Conservation (phyloP, 192 early-diverging fungal genomes). For the Thamnidium elegans region DNA sequence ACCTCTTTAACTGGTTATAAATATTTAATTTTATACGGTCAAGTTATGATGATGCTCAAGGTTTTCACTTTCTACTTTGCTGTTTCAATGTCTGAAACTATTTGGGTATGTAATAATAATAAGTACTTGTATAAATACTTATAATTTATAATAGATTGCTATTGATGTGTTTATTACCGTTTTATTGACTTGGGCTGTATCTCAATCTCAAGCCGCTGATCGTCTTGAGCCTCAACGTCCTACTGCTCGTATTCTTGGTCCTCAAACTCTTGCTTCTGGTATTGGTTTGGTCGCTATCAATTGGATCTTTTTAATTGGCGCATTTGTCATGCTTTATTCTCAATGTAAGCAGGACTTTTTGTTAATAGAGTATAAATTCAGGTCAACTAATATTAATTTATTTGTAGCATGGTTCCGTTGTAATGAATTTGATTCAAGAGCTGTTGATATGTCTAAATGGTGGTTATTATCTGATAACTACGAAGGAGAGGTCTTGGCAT, state of each 20-base stretch:
- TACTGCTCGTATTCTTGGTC: constrained; percentile 68
- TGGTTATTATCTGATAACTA: constrained; percentile 75
- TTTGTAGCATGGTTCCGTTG: constrained; percentile 54
- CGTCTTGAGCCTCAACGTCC: constrained; percentile 54
- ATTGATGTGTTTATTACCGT: constrained; percentile 68
- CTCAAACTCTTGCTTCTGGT: constrained; percentile 62
- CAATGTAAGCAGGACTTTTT: constrained; percentile 20
- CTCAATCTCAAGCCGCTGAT: constrained; percentile 53
- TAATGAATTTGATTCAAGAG: constrained; percentile 63
- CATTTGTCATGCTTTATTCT: constrained; percentile 50
- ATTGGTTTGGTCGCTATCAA: constrained; percentile 66
- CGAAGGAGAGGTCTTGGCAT: constrained; percentile 53
- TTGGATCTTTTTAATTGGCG: constrained; percentile 52
- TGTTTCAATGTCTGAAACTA: constrained; percentile 54
- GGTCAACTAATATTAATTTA: neutral
- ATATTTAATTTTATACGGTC: constrained; percentile 62
- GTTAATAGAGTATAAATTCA: neutral
- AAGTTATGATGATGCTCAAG: constrained; percentile 61
- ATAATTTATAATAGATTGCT: constrained; percentile 36
- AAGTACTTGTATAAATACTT: no score
- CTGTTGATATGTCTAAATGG: constrained; percentile 64
- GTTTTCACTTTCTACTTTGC: constrained; percentile 67
- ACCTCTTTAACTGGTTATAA: constrained; percentile 69
- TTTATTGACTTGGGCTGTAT: constrained; percentile 59
- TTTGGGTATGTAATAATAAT: constrained; percentile 41